Percentiles rank a stretch among this genome's conserved stretches.
Evolutionary conservation across 257 asterid genomes (phyloP).

Genomic region (Thymus quinquecostatus): DNA sequence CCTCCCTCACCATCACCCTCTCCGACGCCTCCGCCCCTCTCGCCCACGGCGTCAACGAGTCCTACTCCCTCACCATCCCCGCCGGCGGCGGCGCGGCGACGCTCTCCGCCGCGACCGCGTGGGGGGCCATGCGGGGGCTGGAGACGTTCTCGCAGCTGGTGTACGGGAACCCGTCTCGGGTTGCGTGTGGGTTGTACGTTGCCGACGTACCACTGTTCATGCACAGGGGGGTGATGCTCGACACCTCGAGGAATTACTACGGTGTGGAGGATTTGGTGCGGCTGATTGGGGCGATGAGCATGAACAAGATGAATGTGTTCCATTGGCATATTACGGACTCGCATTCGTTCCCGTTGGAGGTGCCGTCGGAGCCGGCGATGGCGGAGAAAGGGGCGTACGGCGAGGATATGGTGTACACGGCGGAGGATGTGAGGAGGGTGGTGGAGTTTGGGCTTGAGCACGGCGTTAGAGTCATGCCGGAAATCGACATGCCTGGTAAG

Average conservation of each 20-base stretch:
- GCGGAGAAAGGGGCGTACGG: slow-evolving; percentile 79
- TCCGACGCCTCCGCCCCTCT: slow-evolving; percentile 50
- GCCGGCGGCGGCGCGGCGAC: slow-evolving; percentile 39
- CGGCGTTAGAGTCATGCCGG: slow-evolving; percentile 90
- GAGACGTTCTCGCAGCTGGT: slow-evolving; percentile 87
- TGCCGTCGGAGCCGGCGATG: slow-evolving; percentile 78
- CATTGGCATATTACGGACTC: slow-evolving; percentile 98
- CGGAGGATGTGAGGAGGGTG: slow-evolving; percentile 64
- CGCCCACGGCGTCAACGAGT: slow-evolving; percentile 75
- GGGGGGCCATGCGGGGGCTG: slow-evolving; percentile 97
- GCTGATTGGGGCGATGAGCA: slow-evolving; percentile 73
- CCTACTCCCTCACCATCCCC: slow-evolving; percentile 66
- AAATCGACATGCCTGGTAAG: slow-evolving; percentile 98
- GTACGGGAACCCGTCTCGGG: slow-evolving; percentile 50
- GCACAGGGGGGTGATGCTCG: slow-evolving; percentile 80
- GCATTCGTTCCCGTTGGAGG: slow-evolving; percentile 81
- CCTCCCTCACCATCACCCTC: slow-evolving; percentile 45
- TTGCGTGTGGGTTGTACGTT: slow-evolving; percentile 58
- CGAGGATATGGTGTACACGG: slow-evolving; percentile 67
- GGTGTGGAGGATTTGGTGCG: slow-evolving; percentile 62
- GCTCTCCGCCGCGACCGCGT: slow-evolving; percentile 53
- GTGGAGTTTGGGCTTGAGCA: slow-evolving; percentile 75
- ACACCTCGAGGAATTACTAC: slow-evolving; percentile 80
- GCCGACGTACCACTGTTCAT: slow-evolving; percentile 65
- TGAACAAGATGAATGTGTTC: slow-evolving; percentile 89